phyloP scores from a whole-genome alignment of 768 basidiomycete genomes.

The Megacollybia marginata region DNA sequence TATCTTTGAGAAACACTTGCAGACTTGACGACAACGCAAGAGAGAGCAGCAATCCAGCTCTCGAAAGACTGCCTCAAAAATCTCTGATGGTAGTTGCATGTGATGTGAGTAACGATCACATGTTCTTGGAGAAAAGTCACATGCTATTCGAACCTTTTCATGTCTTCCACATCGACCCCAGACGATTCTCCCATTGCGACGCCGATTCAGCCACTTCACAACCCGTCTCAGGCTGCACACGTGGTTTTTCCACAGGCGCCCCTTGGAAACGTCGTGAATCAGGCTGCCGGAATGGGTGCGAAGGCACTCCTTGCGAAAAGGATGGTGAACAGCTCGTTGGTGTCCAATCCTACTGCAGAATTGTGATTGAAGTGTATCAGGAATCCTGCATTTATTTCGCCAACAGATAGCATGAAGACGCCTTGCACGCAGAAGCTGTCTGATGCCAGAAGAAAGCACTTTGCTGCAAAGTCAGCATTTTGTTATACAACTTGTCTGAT shows the following conservation, averaged over 20 bases:
- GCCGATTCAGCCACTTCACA: slow-evolving; percentile 78
- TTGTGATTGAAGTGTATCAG: slow-evolving; percentile 26
- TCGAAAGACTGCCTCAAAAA: too few relatives aligned
- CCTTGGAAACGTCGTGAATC: slow-evolving; percentile 56
- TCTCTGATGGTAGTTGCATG: too few relatives aligned
- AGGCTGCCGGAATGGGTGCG: slow-evolving; percentile 70
- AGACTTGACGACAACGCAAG: too few relatives aligned
- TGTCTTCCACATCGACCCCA: slow-evolving; percentile 56
- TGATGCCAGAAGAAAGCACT: slow-evolving; percentile 90
- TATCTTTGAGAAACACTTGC: background rate
- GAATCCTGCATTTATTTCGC: slow-evolving; percentile 85
- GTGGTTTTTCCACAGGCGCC: slow-evolving; percentile 76
- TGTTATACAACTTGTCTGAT: slow-evolving; percentile 15
- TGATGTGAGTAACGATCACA: too few relatives aligned
- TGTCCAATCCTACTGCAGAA: too few relatives aligned
- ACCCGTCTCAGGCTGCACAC: slow-evolving; percentile 74
- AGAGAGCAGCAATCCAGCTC: too few relatives aligned
- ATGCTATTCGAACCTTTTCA: slow-evolving; percentile 5
- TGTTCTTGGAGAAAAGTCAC: too few relatives aligned
- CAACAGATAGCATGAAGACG: slow-evolving; percentile 92
- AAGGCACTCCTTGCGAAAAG: slow-evolving; percentile 92
- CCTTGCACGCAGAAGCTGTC: slow-evolving; percentile 89
- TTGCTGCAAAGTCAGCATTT: slow-evolving; percentile 54
- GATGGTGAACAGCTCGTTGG: slow-evolving; percentile 60
- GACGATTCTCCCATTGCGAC: slow-evolving; percentile 56